A percentile compares a stretch with the other conserved stretches of the same genome.
These are phyloP conservation scores for Coemansia sp. DNA, from an alignment of 192 early-diverging fungal genomes.

Conservation along the genomic window DNA sequence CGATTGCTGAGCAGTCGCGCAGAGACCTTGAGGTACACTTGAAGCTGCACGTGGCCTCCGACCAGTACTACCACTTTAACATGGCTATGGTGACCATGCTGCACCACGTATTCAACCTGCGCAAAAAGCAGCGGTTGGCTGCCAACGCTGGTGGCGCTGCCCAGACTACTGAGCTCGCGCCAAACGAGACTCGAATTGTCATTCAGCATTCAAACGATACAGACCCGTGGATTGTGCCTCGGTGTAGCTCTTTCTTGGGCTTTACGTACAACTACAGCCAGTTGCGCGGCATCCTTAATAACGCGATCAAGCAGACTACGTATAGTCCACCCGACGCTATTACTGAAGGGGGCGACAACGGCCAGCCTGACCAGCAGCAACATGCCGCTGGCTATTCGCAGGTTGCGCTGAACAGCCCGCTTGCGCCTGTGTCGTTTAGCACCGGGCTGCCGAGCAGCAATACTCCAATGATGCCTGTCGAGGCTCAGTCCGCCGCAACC, in stretches of 20 bases:
- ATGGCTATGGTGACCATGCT: conserved; percentile 57
- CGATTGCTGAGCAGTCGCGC: conserved; percentile 43
- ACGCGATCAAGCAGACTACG: conserved; percentile 52
- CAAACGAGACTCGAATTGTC: conserved; percentile 1
- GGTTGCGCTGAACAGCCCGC: background rate
- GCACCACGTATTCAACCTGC: conserved; percentile 51
- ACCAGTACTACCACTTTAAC: conserved; percentile 56
- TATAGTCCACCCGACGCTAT: conserved; percentile 44
- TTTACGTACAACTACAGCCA: conserved; percentile 49
- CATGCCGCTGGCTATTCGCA: background rate
- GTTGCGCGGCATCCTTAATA: conserved; percentile 48
- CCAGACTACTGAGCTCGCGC: background rate
- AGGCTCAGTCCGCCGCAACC: background rate
- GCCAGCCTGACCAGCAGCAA: conserved; percentile 3
- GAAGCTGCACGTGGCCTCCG: conserved; percentile 49
- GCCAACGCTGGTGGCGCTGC: background rate
- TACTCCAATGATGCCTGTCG: background rate
- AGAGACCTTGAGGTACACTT: conserved; percentile 50
- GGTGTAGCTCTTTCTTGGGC: conserved; percentile 51
- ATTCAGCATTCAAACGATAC: conserved; percentile 36
- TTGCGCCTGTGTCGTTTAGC: background rate
- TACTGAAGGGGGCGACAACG: conserved; percentile 14
- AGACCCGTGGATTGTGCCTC: conserved; percentile 55
- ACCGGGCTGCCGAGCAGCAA: background rate
- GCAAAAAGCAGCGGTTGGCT: conserved; percentile 45